Base-by-base conservation (phyloP, 202 grass and related monocot genomes). In the Saccharum hybrid region DNA sequence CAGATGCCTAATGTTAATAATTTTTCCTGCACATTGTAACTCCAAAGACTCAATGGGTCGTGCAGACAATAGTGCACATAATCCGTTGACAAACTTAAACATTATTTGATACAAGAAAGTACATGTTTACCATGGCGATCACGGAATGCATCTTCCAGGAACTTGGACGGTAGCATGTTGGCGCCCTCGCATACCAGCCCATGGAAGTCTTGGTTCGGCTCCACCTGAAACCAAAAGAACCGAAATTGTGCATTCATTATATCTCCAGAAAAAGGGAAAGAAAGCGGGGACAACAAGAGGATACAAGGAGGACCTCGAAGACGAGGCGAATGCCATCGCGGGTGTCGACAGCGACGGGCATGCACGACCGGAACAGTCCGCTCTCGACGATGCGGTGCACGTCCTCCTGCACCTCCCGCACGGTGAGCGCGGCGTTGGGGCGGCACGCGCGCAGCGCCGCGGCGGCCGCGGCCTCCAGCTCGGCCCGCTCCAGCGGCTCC, bases 171-270 rank as follows among this genome's bases (percentile, higher is more conserved):
- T 69, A 99, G 93, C 79, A 94, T 85, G 74, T 96, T 96, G 76
- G 91, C 96, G 16, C 96, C 93, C 81, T 96, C 91, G 22, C 96
- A 99, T 63, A 99, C 89, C 21, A 99, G 81, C 59, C 93, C 93
- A 60, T 88, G 83, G 74, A 96, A 99, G 19, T 99, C 93, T 86
- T 99, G 96, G 71, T 99, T 99, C 14, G 96, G 96, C 85, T 99
- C 91, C 68, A 99, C 96, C 96, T 99, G 83, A 60, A 92, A 74
- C 71, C 82, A 38, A 83, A 51, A 23, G 0, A 48, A 28, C 16
- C 11, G 15, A 74, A 76, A 72, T 49, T 5, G 1, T 11, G 57
- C 30, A 19, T 43, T 31, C 67, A 39, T 84, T 45, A 81, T 3
- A 81, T 3, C 74, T 84, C 36, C 68, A 87, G 45, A 54, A 39